A percentile compares a stretch with the other conserved stretches of the same genome.
phyloP scores from a whole-genome alignment of 1,284 basidiomycete genomes.

The Chondrostereum purpureum region DNA sequence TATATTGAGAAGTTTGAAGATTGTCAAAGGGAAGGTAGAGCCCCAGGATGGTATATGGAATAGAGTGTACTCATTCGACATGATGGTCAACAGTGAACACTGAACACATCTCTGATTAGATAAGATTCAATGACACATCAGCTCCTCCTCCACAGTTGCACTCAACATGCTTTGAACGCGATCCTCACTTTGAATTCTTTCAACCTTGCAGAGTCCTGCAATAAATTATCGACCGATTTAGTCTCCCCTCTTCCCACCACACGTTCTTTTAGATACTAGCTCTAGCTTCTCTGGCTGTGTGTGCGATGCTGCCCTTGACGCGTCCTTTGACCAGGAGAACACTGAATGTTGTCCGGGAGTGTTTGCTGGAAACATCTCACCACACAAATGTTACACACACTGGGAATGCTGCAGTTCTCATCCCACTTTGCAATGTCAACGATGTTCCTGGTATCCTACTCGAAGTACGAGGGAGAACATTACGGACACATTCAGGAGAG shows the following conservation, averaged over 20 bases:
- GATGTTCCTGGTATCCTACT: constrained; percentile 60
- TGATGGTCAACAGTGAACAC: neutral
- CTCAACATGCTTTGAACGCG: no score
- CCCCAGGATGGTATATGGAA: neutral
- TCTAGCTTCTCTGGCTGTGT: no score
- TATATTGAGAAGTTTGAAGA: neutral
- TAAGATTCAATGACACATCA: no score
- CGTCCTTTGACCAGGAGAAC: neutral
- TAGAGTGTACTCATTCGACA: neutral
- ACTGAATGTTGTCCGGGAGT: neutral
- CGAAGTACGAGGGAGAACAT: constrained; percentile 58
- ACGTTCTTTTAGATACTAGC: no score
- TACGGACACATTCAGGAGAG: constrained; percentile 74
- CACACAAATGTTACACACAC: constrained; percentile 4
- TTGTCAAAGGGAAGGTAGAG: neutral
- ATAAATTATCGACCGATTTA: no score
- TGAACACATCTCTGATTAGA: no score
- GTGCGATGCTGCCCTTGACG: neutral
- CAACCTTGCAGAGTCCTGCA: no score
- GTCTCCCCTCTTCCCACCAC: no score
- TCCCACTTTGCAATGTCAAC: constrained; percentile 70
- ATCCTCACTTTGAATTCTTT: no score
- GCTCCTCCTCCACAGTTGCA: no score
- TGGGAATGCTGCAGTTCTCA: constrained; percentile 59
- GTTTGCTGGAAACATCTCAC: neutral